These are phyloP conservation scores for Macrolepiota albuminosa DNA, from an alignment of 768 basidiomycete species.

Conservation along the genomic window DNA sequence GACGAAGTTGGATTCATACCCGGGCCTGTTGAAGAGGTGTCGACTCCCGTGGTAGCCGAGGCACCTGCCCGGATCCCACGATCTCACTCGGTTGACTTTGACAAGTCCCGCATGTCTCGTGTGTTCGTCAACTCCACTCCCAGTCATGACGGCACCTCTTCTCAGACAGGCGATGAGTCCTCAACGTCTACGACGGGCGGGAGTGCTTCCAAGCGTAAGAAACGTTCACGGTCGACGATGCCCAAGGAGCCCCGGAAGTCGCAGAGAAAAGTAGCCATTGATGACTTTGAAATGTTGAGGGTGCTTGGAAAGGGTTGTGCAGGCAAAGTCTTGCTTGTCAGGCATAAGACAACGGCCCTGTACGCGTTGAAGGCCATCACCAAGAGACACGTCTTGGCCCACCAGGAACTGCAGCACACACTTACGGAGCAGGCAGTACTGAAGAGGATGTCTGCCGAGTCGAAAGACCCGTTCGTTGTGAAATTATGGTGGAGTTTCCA, in stretches of 20 bases:
- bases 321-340: constrained; percentile 91
- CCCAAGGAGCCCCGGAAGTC: constrained; percentile 52
- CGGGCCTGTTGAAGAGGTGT: constrained; percentile 10
- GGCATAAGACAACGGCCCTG: constrained; percentile 69
- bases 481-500: constrained; percentile 98
- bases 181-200: constrained; percentile 57
- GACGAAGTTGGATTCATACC: not conserved
- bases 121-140: constrained; percentile 50
- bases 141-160: constrained; percentile 47
- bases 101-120: constrained; percentile 57
- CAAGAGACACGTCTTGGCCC: constrained; percentile 93
- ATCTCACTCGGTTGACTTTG: constrained; percentile 80
- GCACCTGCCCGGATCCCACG: constrained; percentile 50
- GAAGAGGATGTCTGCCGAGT: constrained; percentile 87
- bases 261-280: constrained; percentile 72
- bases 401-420: constrained; percentile 95
- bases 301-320: constrained; percentile 97
- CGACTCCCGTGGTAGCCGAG: constrained; percentile 17
- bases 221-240: constrained; percentile 36
- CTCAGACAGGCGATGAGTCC: constrained; percentile 66
- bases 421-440: constrained; percentile 94
- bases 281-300: constrained; percentile 96
- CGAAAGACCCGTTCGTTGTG: constrained; percentile 90
- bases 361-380: constrained; percentile 98
- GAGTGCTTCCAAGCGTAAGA: constrained; percentile 41